Evolutionary conservation across 306 rosid genomes (phyloP), one percentile per base, ranked within the genome.

Genomic region (Quercus cerris): DNA sequence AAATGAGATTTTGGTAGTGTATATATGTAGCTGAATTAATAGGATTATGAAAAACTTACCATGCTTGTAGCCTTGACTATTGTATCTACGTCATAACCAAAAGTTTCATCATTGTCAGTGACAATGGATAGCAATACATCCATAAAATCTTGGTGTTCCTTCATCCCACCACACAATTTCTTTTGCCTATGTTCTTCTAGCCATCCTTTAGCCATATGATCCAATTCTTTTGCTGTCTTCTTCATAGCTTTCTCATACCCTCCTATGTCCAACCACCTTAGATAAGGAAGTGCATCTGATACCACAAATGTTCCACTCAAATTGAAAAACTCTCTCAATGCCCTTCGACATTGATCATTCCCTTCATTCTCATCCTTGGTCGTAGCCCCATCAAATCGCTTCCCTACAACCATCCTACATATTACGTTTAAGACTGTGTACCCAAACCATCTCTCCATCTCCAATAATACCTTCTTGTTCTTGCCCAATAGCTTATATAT

Each of bases 251-350:
- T 63, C 20, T 63, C 35, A 13, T 66, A 68, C 23, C 90, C 90
- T 1, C 75, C 90, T 75, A 87, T 67, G 72, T 85, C 90, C 66
- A 87, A 56, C 88, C 90, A 87, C 80, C 90, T 77, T 54, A 87
- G 27, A 74, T 18, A 84, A 1, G 90, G 86, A 46, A 82, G 0
- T 1, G 80, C 74, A n/a, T 84, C 90, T 0, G 78, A 74, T 0
- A 82, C 3, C 25, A 15, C 13, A 15, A 84, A 82, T 0, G 75
- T 52, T 6, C 86, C 85, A 0, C 46, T 56, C 0, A 87, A 78
- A 22, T 84, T 55, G 1, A 80, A 64, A 0, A 80, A 11, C 0
- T 70, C 80, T 6, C 83, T 80, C 2, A 87, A 1, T 0, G 70
- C 56, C 57, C 80, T 74, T 18, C 38, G 41, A 0, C 63, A 62